Conservation (phyloP, 176 grass and related monocot species). For the Metroxylon sagu region DNA sequence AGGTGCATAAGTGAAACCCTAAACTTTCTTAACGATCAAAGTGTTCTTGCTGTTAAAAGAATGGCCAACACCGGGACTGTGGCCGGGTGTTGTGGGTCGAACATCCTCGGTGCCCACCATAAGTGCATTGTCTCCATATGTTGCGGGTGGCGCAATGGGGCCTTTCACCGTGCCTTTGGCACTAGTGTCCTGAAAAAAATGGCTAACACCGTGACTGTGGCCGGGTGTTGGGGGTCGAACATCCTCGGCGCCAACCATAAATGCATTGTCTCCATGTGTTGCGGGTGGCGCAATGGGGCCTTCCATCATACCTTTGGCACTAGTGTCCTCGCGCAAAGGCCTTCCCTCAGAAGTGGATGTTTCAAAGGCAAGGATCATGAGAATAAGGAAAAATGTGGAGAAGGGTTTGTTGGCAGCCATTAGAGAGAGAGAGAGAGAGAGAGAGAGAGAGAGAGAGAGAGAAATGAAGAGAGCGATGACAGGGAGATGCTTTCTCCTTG, state of each 20-base stretch:
- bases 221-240: conserved; percentile 9
- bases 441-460: background rate
- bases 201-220: no score
- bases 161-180: no score
- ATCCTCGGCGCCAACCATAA: background rate
- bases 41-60: no score
- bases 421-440: background rate
- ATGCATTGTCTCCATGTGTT: background rate
- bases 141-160: conserved; percentile 1
- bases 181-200: no score
- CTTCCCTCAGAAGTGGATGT: conserved; percentile 9
- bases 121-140: background rate
- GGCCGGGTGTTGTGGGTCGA: no score
- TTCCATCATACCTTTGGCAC: conserved; percentile 3
- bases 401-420: conserved; percentile 22
- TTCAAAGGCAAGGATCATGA: conserved; percentile 8
- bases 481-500: background rate
- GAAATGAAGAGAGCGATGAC: background rate
- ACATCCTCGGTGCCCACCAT: background rate
- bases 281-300: conserved; percentile 1
- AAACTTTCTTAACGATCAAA: no score
- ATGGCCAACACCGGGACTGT: no score
- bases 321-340: conserved; percentile 5
- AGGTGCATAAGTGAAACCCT: no score
- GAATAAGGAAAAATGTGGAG: conserved; percentile 10